phyloP scores from a whole-genome alignment of 2,329 filamentous ascomycete species.

The Pezicula neosporulosa region DNA sequence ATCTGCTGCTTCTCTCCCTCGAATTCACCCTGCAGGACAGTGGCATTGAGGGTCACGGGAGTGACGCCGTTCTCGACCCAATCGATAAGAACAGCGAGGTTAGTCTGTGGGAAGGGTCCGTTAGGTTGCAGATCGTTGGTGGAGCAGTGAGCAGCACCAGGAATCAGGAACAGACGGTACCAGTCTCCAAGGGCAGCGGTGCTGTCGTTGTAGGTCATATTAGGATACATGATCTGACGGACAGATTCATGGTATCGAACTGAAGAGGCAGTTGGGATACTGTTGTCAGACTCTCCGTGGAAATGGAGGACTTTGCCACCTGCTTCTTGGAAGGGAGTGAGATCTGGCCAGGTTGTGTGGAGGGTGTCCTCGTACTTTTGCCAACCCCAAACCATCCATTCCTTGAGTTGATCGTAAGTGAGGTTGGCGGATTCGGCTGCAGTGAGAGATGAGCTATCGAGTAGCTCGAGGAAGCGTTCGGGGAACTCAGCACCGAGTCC shows the following conservation, averaged over 20 bases:
- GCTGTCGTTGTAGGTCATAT: conserved; percentile 27
- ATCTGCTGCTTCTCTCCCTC: conserved; percentile 32
- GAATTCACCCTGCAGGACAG: conserved; percentile 26
- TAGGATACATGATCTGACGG: conserved; percentile 39
- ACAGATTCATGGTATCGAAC: conserved; percentile 49
- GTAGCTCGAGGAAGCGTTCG: conserved; percentile 26
- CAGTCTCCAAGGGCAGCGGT: conserved; percentile 32
- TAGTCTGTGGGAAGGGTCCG: conserved; percentile 39
- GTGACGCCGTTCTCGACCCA: conserved; percentile 56
- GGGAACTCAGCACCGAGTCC: conserved; percentile 32
- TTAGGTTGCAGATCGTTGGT: conserved; percentile 38
- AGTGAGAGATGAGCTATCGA: conserved; percentile 32
- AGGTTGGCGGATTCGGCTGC: conserved; percentile 35
- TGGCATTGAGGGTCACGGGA: conserved; percentile 35
- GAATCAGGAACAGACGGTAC: conserved; percentile 47
- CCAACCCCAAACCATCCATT: conserved; percentile 48
- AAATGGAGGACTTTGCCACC: conserved; percentile 1
- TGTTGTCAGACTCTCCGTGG: conserved; percentile 28
- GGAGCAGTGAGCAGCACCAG: conserved; percentile 45
- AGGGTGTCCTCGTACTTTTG: conserved; percentile 44
- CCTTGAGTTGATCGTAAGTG: conserved; percentile 50
- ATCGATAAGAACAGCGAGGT: conserved; percentile 68
- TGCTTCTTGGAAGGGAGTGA: conserved; percentile 40
- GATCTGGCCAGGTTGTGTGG: conserved; percentile 47
- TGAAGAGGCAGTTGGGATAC: conserved; percentile 48